A percentile compares a stretch with the other conserved stretches of the same genome.
phyloP scores from a whole-genome alignment of 2,329 filamentous ascomycete genomes.

The Neopestalotiopsis sp. region DNA sequence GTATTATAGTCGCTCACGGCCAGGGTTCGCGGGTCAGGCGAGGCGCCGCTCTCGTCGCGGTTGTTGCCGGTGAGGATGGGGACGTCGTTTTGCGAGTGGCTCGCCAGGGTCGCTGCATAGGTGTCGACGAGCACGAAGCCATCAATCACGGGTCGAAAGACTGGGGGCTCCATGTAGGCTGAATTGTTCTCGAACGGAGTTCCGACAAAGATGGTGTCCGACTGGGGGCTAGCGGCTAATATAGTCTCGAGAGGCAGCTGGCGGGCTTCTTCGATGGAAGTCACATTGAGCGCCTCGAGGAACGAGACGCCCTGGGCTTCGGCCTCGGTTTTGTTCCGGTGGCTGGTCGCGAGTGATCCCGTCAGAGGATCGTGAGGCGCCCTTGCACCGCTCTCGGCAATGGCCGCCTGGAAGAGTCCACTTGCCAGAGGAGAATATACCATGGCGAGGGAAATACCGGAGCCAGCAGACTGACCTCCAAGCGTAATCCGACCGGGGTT shows the following conservation, averaged over 20 bases:
- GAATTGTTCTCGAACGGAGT: slow-evolving; percentile 30
- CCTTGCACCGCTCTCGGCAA: slow-evolving; percentile 38
- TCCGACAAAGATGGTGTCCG: slow-evolving; percentile 29
- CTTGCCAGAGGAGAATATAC: slow-evolving; percentile 31
- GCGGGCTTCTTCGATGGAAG: slow-evolving; percentile 26
- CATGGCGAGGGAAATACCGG: slow-evolving; percentile 27
- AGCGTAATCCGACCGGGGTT: slow-evolving; percentile 26
- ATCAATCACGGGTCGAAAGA: slow-evolving; percentile 35
- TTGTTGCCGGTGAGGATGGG: slow-evolving; percentile 37
- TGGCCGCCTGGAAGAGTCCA: slow-evolving; percentile 32
- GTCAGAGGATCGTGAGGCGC: slow-evolving; percentile 34
- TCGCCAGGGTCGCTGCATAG: slow-evolving; percentile 26
- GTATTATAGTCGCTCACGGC: slow-evolving; percentile 23
- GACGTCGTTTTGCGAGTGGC: slow-evolving; percentile 25
- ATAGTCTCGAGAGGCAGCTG: slow-evolving; percentile 23
- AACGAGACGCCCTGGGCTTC: slow-evolving; percentile 23
- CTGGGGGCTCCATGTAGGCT: slow-evolving; percentile 27
- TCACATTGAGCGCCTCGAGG: slow-evolving; percentile 26
- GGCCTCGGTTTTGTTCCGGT: slow-evolving; percentile 30
- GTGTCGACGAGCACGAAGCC: slow-evolving; percentile 33
- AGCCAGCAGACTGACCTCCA: slow-evolving; percentile 22
- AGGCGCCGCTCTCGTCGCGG: slow-evolving; percentile 30
- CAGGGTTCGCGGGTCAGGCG: slow-evolving; percentile 13
- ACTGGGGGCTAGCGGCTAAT: slow-evolving; percentile 22
- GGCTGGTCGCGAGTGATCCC: slow-evolving; percentile 30